Evolutionary conservation across 2,329 filamentous ascomycete genomes (phyloP), one percentile per base, ranked within the genome.

Genomic region (Arachnomyces sp.): DNA sequence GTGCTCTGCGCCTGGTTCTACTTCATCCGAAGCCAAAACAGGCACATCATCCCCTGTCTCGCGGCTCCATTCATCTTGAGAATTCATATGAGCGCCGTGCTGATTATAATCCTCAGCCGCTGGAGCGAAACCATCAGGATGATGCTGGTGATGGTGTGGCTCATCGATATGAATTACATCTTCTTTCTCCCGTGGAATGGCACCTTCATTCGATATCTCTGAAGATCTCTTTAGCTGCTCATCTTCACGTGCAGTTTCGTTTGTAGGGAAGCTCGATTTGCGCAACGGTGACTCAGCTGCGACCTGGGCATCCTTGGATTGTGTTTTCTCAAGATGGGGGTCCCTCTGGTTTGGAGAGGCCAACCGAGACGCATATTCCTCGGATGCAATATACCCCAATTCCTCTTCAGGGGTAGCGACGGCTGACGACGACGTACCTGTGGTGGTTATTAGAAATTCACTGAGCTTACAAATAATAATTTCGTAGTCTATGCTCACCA

Each of bases 21-120:
- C 74, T 63, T 96, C 88, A 56, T 96, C 92, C 1, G 85, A 75
- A 6, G 92, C 92, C 37, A 98, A 69, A 48, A 98, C 95, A 0
- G 90, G 89, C 18, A 81, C 80, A 29, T 76, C 75, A 55, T 83
- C 77, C 13, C 76, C 75, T 31, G 73, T 67, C 42, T 73, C 75
- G n/a, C n/a, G n/a, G n/a, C n/a, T n/a, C n/a, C n/a, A n/a, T 4
- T 66, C 68, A 9, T 69, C 63, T 29, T 65, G 60, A 28, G 61
- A 58, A 7, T 63, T 63, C 16, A 48, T 38, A 47, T 72, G 70
- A 7, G 65, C 65, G 31, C 63, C 66, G 44, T 65, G 53, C 2
- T 62, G 61, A 28, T 69, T 68, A 41, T 73, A 63, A 38, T 77
- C 68, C 38, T 78, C 72, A 1, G 68, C 72, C 6, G 64, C 67